A percentile compares a stretch with the other conserved stretches of the same genome.
Evolutionary conservation across 2,329 filamentous ascomycete species (phyloP).

Genomic region (Xylaria polymorpha): DNA sequence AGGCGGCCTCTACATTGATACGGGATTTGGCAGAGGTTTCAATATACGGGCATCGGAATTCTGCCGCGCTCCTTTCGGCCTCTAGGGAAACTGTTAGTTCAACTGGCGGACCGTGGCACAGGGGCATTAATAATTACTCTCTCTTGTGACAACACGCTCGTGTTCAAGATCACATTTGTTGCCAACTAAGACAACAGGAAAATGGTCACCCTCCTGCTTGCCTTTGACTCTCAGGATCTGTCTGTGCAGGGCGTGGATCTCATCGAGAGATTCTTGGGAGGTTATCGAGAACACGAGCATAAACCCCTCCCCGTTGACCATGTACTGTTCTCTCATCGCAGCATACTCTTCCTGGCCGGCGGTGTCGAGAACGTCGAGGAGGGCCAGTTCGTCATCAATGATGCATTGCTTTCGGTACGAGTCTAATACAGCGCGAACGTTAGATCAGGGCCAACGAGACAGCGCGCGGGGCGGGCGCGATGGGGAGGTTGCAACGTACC

Average conservation of each 20-base stretch:
- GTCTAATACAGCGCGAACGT: conserved; percentile 66
- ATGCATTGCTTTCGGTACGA: conserved; percentile 99
- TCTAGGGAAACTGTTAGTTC: conserved; percentile 63
- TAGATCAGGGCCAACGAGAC: conserved; percentile 36
- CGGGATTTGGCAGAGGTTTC: conserved; percentile 98
- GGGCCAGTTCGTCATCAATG: conserved; percentile 96
- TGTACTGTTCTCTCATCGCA: conserved; percentile 99
- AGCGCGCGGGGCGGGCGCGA: conserved; percentile 3
- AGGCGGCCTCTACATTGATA: conserved; percentile 98
- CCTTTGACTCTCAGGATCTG: conserved; percentile 99
- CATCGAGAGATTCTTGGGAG: conserved; percentile 95
- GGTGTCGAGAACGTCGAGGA: conserved; percentile 97
- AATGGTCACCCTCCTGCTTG: conserved; percentile 83
- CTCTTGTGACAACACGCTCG: conserved; percentile 89
- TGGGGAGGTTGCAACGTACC: conserved; percentile 64
- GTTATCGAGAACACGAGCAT: conserved; percentile 98
- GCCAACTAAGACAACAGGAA: conserved; percentile 98
- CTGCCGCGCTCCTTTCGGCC: conserved; percentile 67
- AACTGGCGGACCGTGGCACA: conserved; percentile 27
- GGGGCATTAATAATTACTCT: conserved; percentile 69
- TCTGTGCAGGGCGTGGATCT: conserved; percentile 98
- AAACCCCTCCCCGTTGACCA: conserved; percentile 98
- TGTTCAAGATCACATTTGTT: conserved; percentile 99
- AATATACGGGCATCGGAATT: conserved; percentile 96
- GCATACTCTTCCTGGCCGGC: conserved; percentile 99